phyloP scores from a whole-genome alignment of 192 early-diverging fungal genomes.

The Backusella australiensis region DNA sequence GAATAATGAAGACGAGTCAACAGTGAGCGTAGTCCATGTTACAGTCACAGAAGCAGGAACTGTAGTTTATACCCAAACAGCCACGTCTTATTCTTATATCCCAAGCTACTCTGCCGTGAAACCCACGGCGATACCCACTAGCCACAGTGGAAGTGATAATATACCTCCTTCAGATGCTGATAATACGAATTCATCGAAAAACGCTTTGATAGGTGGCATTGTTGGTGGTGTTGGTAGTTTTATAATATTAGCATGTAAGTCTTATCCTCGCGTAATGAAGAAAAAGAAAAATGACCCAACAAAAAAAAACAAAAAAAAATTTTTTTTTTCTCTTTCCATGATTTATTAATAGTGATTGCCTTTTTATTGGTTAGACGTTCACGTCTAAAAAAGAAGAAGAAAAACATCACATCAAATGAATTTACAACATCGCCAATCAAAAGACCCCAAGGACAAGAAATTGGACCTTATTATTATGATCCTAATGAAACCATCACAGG shows the following conservation, averaged over 20 bases:
- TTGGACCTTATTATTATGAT: not conserved
- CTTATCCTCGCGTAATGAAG: not conserved
- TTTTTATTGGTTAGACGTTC: conserved; percentile 5
- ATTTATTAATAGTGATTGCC: not conserved
- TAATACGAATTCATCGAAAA: not conserved
- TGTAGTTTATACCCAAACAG: not conserved
- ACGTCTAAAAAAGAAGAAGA: not conserved
- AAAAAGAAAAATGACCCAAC: not conserved
- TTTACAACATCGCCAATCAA: not conserved
- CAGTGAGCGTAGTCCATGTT: not conserved
- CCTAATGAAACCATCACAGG: not conserved
- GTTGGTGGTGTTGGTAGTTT: not conserved
- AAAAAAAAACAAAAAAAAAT: not conserved
- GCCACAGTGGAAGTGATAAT: not conserved
- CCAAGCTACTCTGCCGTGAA: not conserved
- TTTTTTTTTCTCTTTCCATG: not conserved
- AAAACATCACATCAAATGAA: not conserved
- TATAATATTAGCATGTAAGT: not conserved
- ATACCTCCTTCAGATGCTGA: not conserved
- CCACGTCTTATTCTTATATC: not conserved
- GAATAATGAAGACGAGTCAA: not conserved
- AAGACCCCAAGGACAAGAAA: not conserved
- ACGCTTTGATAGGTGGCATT: not conserved
- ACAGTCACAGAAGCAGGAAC: not conserved
- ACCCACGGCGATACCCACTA: not conserved